Evolutionary conservation across 1,139 yeast species (phyloP).

Genomic region (Magnusiomyces suaveolens): DNA sequence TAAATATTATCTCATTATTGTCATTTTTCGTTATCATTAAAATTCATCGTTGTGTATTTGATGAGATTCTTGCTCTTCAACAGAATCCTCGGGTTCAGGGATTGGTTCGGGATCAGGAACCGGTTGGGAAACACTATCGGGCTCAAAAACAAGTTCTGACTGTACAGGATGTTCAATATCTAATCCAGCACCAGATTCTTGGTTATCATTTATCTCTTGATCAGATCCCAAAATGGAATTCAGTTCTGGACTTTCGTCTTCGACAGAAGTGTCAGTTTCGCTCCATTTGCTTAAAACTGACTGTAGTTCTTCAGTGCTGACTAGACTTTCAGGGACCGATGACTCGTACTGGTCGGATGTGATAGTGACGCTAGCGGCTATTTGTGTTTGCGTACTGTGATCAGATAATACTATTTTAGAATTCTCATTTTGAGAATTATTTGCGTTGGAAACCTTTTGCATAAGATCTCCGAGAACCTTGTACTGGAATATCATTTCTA

Average conservation of each 20-base stretch:
- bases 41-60: background rate
- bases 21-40: too few species aligned
- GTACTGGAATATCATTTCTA: conserved; percentile 36
- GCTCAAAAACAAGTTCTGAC: too few species aligned
- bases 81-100: background rate
- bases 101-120: background rate
- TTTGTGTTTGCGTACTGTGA: background rate
- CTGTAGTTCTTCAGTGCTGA: background rate
- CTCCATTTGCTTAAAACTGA: background rate
- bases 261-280: background rate
- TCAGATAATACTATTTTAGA: background rate
- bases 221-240: too few species aligned
- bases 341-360: background rate
- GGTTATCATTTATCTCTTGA: too few species aligned
- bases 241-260: background rate
- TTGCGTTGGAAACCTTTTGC: background rate
- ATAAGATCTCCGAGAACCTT: conserved; percentile 4
- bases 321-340: background rate
- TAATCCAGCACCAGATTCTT: too few species aligned
- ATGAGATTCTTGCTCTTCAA: background rate
- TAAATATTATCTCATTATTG: background rate
- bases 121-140: background rate
- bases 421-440: background rate
- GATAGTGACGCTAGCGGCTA: background rate
- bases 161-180: too few species aligned